These are phyloP conservation scores for Botrytis elliptica DNA, from an alignment of 2,329 filamentous ascomycete species.

Conservation along the genomic window DNA sequence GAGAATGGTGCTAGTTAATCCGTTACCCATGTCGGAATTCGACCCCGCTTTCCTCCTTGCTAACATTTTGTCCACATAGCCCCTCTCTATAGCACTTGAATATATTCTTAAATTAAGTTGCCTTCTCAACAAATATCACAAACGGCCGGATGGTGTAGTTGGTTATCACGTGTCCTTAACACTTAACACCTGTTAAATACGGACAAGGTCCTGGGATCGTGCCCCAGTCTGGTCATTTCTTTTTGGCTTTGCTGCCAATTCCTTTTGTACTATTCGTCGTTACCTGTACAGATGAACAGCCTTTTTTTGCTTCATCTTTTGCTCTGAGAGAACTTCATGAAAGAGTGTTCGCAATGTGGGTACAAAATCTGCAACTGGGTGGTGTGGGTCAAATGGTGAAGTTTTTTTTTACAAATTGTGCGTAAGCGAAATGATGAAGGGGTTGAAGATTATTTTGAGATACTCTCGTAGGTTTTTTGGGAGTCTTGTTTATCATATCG, in stretches of 20 bases:
- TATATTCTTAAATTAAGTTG: accelerated
- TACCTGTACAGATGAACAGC: background rate
- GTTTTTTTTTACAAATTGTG: background rate
- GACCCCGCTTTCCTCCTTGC: slow-evolving; percentile 6
- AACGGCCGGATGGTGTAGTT: slow-evolving; percentile 20
- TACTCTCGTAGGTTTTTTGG: background rate
- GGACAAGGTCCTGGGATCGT: slow-evolving; percentile 20
- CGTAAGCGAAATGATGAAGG: slow-evolving; percentile 5
- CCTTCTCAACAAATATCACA: accelerated
- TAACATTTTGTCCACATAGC: background rate
- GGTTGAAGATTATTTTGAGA: background rate
- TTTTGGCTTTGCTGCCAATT: background rate
- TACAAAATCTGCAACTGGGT: background rate
- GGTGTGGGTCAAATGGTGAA: background rate
- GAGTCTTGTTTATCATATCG: background rate
- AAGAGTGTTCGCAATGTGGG: background rate
- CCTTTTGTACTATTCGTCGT: no score
- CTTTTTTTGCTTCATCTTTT: background rate
- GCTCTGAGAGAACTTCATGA: background rate
- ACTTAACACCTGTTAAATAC: background rate
- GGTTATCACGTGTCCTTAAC: slow-evolving; percentile 22
- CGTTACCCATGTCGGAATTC: background rate
- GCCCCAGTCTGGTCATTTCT: slow-evolving; percentile 7
- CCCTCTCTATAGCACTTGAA: accelerated
- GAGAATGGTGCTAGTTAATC: background rate